A percentile compares a stretch with the other conserved stretches of the same genome.
These are phyloP conservation scores for Phytopythium kandeliae DNA, from an alignment of 352 stramenopile species.

Conservation along the genomic window DNA sequence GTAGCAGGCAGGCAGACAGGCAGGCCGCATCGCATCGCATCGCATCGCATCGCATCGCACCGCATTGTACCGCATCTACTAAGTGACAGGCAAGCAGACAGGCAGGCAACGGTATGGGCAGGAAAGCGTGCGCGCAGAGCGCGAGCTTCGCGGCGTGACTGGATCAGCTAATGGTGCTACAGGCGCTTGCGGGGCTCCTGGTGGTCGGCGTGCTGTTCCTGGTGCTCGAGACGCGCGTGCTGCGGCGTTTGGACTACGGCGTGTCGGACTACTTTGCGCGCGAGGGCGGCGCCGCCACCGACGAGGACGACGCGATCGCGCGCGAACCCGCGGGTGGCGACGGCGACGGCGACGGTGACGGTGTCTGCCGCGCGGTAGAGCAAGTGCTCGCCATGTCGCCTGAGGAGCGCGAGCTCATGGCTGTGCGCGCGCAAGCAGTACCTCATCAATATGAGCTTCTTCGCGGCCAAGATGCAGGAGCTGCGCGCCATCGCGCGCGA, in stretches of 20 bases:
- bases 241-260: conserved; percentile 10
- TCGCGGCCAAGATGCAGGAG: conserved; percentile 29
- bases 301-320: background rate
- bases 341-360: too few species aligned
- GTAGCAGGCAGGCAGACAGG: too few species aligned
- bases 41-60: too few species aligned
- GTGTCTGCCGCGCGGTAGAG: too few species aligned
- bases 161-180: conserved; percentile 18
- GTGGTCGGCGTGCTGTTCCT: conserved; percentile 17
- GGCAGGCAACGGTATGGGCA: background rate
- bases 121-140: background rate
- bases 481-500: conserved; percentile 13
- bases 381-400: too few species aligned
- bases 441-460: conserved; percentile 22
- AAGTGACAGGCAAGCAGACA: too few species aligned
- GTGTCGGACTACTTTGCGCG: conserved; percentile 13
- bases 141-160: conserved; percentile 2
- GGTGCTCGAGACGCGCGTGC: conserved; percentile 12
- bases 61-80: too few species aligned
- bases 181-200: conserved; percentile 17
- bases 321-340: background rate
- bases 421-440: too few species aligned
- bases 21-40: too few species aligned
- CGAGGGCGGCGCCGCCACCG: background rate
- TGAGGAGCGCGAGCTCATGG: background rate